These are phyloP conservation scores for Leucoagaricus sp. DNA, from an alignment of 1,284 basidiomycete species.

Conservation along the genomic window DNA sequence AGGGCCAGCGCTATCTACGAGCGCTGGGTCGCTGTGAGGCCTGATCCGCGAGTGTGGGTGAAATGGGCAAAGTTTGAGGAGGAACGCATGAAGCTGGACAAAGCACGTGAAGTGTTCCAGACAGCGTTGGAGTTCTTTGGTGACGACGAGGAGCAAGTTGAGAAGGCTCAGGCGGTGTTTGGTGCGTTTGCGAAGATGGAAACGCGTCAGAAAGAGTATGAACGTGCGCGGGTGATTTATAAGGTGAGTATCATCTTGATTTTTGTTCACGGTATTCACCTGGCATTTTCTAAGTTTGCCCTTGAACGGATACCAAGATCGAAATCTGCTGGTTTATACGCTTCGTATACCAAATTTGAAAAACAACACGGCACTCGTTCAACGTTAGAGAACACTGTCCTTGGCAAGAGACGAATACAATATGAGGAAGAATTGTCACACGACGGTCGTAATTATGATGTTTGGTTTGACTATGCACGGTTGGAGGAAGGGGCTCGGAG, in stretches of 20 bases:
- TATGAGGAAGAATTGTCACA: slow-evolving; percentile 94
- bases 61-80: slow-evolving; percentile 99
- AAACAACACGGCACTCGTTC: slow-evolving; percentile 94
- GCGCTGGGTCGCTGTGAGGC: slow-evolving; percentile 90
- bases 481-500: slow-evolving; percentile 89
- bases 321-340: slow-evolving; percentile 84
- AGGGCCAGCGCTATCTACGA: slow-evolving; percentile 94
- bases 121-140: slow-evolving; percentile 97
- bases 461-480: slow-evolving; percentile 97
- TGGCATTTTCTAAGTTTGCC: slow-evolving; percentile 68
- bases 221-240: slow-evolving; percentile 95
- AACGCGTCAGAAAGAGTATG: slow-evolving; percentile 92
- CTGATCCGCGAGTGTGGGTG: slow-evolving; percentile 95
- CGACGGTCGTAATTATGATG: slow-evolving; percentile 93
- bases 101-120: slow-evolving; percentile 95
- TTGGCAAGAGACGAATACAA: slow-evolving; percentile 95
- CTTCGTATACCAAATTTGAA: slow-evolving; percentile 95
- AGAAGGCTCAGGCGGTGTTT: slow-evolving; percentile 96
- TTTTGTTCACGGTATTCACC: slow-evolving; percentile 6
- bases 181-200: slow-evolving; percentile 99
- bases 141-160: slow-evolving; percentile 95
- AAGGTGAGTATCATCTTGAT: slow-evolving; percentile 55
- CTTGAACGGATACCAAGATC: slow-evolving; percentile 88
- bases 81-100: slow-evolving; percentile 84
- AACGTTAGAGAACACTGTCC: slow-evolving; percentile 90